Conservation (phyloP, 2,329 filamentous ascomycete genomes). For the Aspergillus sp. region DNA sequence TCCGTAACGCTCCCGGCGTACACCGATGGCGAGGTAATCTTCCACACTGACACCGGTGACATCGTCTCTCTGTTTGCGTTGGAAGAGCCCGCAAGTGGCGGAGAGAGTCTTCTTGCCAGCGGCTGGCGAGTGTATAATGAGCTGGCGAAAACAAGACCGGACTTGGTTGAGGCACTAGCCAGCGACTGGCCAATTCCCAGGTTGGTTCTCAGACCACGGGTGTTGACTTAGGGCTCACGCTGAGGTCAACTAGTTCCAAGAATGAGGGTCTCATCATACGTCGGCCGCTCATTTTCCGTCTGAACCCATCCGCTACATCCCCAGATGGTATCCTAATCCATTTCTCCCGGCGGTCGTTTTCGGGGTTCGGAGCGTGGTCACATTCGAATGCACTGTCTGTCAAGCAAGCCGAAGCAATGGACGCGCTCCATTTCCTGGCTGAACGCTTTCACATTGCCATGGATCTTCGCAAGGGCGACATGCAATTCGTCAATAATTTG, state of each 20-base stretch:
- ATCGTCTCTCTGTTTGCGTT: conserved; percentile 47
- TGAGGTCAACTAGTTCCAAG: not conserved
- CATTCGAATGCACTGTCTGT: conserved; percentile 43
- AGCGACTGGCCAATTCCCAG: not conserved
- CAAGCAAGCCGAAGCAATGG: conserved; percentile 49
- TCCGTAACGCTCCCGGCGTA: conserved; percentile 25
- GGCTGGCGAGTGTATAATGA: conserved; percentile 51
- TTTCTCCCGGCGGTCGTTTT: conserved; percentile 56
- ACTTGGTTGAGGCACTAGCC: not conserved
- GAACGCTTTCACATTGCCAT: conserved; percentile 38
- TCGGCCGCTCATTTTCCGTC: conserved; percentile 46
- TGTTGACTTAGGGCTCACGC: not conserved
- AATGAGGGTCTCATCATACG: not conserved
- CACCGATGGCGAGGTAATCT: conserved; percentile 33
- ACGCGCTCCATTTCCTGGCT: conserved; percentile 46
- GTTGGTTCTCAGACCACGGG: not conserved
- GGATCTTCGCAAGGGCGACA: conserved; percentile 44
- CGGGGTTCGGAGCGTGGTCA: conserved; percentile 41
- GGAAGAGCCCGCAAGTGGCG: conserved; percentile 43
- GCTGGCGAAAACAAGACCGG: conserved; percentile 31
- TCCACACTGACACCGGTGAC: conserved; percentile 53
- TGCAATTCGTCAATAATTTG: conserved; percentile 50
- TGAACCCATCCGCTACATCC: conserved; percentile 42
- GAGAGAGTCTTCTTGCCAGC: conserved; percentile 48
- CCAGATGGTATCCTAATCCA: conserved; percentile 57